Conservation (phyloP, 768 basidiomycete species). For the Rhizopogon roseolus region DNA sequence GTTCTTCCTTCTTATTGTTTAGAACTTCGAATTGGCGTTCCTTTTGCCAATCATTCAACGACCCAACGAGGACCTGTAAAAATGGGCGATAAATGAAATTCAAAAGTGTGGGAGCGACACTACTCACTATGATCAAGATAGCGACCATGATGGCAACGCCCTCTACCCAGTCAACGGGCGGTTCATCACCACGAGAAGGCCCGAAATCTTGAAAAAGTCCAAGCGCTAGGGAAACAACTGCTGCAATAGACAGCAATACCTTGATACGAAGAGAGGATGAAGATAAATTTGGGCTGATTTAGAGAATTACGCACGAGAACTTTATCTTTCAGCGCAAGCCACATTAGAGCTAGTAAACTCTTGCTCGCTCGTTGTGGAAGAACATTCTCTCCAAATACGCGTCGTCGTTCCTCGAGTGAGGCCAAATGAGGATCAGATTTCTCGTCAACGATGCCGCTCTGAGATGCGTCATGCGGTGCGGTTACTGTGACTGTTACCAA, state of each 20-base stretch:
- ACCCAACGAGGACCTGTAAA: conserved; percentile 77
- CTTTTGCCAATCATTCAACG: conserved; percentile 97
- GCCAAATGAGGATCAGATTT: conserved; percentile 26
- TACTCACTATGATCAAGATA: conserved; percentile 64
- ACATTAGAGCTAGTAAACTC: conserved; percentile 72
- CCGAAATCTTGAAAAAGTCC: conserved; percentile 96
- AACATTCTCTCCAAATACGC: conserved; percentile 72
- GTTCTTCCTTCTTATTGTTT: conserved; percentile 95
- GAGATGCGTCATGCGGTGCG: conserved; percentile 6
- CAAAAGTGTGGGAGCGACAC: neutral
- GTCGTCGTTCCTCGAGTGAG: conserved; percentile 53
- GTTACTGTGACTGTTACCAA: conserved; percentile 13
- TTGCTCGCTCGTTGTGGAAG: conserved; percentile 70
- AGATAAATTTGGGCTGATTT: neutral
- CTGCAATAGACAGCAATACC: conserved; percentile 89
- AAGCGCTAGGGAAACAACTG: conserved; percentile 87
- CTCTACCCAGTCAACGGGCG: conserved; percentile 96
- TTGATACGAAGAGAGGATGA: conserved; percentile 24
- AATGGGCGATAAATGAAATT: neutral
- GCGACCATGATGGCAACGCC: conserved; percentile 81
- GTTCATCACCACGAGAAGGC: conserved; percentile 47
- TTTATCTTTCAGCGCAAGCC: conserved; percentile 85
- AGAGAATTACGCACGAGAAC: conserved; percentile 57
- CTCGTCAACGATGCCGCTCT: neutral
- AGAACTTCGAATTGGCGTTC: conserved; percentile 91